Percentiles rank a stretch among this genome's conserved stretches.
Conservation (phyloP, 2,329 filamentous ascomycete species). For the Penicillium sp. region DNA sequence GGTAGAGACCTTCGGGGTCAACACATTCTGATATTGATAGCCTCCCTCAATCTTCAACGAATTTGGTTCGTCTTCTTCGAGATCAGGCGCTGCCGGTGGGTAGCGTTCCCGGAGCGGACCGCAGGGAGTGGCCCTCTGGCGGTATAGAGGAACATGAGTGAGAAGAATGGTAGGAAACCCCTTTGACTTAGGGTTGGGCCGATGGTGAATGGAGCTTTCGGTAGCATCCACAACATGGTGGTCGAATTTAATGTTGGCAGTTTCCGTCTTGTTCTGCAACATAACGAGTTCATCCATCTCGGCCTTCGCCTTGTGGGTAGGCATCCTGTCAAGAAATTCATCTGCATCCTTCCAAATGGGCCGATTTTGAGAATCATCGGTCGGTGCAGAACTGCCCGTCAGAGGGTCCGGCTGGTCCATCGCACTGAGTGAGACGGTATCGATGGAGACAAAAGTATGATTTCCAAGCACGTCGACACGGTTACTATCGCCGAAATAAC, state of each 20-base stretch:
- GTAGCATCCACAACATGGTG: constrained; percentile 64
- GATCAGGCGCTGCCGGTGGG: constrained; percentile 66
- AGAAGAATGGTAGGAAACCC: constrained; percentile 87
- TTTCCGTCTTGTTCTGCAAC: constrained; percentile 64
- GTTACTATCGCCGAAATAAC: constrained; percentile 91
- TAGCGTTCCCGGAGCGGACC: constrained; percentile 84
- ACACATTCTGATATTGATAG: constrained; percentile 96
- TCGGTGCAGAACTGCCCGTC: constrained; percentile 53
- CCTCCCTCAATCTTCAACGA: constrained; percentile 77
- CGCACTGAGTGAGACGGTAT: constrained; percentile 85
- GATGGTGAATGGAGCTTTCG: constrained; percentile 41
- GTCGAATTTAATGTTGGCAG: constrained; percentile 54
- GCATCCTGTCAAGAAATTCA: constrained; percentile 73
- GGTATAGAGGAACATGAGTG: constrained; percentile 88
- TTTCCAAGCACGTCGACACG: constrained; percentile 90
- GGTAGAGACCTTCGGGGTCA: constrained; percentile 75
- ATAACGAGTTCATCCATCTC: constrained; percentile 70
- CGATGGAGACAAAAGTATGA: constrained; percentile 91
- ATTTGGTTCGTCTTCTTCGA: constrained; percentile 69
- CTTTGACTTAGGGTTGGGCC: constrained; percentile 28
- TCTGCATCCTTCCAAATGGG: constrained; percentile 75
- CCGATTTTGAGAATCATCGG: constrained; percentile 56
- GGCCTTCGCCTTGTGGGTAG: constrained; percentile 67
- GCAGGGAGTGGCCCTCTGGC: constrained; percentile 80
- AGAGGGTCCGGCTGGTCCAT: constrained; percentile 58